Evolutionary conservation across 2,329 filamentous ascomycete species (phyloP), one percentile per base, ranked within the genome.

Genomic region (Phialophora macrospora): DNA sequence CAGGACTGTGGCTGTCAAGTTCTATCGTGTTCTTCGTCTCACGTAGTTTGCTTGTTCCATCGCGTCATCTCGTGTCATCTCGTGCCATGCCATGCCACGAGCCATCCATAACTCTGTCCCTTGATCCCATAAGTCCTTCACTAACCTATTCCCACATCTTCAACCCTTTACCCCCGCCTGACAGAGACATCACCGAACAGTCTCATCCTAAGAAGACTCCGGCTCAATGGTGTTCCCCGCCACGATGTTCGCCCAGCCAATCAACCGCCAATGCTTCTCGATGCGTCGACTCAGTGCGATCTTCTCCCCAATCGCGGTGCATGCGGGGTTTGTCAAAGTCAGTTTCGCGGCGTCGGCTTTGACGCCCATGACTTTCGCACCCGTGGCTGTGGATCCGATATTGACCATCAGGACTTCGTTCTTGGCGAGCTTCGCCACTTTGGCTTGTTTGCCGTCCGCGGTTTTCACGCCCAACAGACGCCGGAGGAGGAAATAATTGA

Each of bases 391-490:
- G 44, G 92, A 97, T 68, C 95, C 95, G 77, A 99, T 99, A 85
- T 99, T 99, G 72, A 99, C 95, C 95, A 99, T 98, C 80, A 99
- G 90, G 75, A 98, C 93, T 80, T 99, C 95, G 82, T 97, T 97
- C 88, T 98, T 99, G 64, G 93, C 85, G 71, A 99, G 85, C 84
- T 99, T 99, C 74, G 93, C 93, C 72, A 99, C 95, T 89, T 99
- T 99, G 76, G 94, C 94, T 82, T 98, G 95, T 85, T 99, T 99
- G 78, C 95, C 95, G 73, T 99, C 95, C 69, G 94, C 93, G 55
- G 95, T 97, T 83, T 96, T 93, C 75, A 99, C 95, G 88, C 95
- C 95, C 64, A 99, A 87, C 69, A 99, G 85, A 74, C 95, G 88
- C 74, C 94, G 91, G 70, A 99, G 89, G 68, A 99, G 86, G 86